Conservation (phyloP, 352 stramenopile genomes). For the Phytophthora tentaculata region DNA sequence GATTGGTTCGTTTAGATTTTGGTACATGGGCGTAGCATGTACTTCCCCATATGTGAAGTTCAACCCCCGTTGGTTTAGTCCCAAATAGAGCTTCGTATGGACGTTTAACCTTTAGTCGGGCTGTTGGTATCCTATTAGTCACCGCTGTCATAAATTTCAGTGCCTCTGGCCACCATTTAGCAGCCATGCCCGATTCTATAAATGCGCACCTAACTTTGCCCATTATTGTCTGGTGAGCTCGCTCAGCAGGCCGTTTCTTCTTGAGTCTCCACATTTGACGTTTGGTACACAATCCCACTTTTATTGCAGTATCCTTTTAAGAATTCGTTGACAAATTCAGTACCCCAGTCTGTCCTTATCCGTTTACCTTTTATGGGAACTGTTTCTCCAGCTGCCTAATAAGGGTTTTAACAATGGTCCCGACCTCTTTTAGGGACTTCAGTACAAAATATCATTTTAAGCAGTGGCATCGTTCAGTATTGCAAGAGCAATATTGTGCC, state of each 20-base stretch:
- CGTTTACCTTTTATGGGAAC: slow-evolving; percentile 8
- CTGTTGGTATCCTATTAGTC: neutral
- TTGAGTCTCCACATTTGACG: slow-evolving; percentile 5
- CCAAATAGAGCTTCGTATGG: neutral
- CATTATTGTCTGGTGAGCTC: slow-evolving; percentile 5
- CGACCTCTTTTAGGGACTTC: neutral
- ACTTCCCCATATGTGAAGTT: neutral
- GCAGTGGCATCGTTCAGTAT: slow-evolving; percentile 9
- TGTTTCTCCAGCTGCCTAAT: slow-evolving; percentile 8
- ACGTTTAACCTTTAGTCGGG: neutral
- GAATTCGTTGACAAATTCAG: slow-evolving; percentile 6
- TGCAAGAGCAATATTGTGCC: slow-evolving; percentile 1
- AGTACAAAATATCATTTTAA: slow-evolving; percentile 8
- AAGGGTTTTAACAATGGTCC: neutral
- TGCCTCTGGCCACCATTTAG: neutral
- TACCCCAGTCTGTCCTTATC: slow-evolving; percentile 8
- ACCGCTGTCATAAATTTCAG: neutral
- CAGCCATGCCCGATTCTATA: neutral
- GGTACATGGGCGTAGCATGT: neutral
- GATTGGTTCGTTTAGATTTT: neutral
- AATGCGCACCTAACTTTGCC: neutral
- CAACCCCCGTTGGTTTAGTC: neutral
- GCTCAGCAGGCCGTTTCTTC: slow-evolving; percentile 3
- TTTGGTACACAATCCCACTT: neutral
- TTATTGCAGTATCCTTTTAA: neutral